Percentiles rank a stretch among this genome's conserved stretches.
Evolutionary conservation across 345 rosid species (phyloP).

Genomic region (Eucalyptus tenuipes): DNA sequence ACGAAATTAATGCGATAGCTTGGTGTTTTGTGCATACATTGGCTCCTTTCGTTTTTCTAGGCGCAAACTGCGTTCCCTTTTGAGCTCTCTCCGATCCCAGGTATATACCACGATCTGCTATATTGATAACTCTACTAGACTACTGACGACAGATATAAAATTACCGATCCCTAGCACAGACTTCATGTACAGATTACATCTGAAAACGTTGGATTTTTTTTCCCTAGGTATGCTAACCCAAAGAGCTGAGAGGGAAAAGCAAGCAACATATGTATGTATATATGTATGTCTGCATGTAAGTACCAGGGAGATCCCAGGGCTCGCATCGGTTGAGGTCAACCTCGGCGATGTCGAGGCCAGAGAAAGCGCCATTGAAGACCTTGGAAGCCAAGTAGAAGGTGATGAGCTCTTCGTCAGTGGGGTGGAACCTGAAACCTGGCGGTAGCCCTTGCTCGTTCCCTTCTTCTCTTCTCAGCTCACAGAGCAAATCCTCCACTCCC

Average conservation of each 20-base stretch:
- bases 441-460: conserved; percentile 67
- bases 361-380: conserved; percentile 60
- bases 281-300: not conserved
- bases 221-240: not conserved
- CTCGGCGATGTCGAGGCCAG: conserved; percentile 70
- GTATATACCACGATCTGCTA: not conserved
- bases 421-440: conserved; percentile 95
- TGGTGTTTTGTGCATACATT: not conserved
- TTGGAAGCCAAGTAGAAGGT: conserved; percentile 86
- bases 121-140: not conserved
- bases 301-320: conserved; percentile 99
- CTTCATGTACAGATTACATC: not conserved
- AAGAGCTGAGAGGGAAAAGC: not conserved
- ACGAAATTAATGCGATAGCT: not conserved
- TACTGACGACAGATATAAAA: not conserved
- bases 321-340: conserved; percentile 92
- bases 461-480: conserved; percentile 58
- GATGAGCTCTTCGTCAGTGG: conserved; percentile 92
- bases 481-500: conserved; percentile 48
- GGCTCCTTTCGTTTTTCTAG: not conserved
- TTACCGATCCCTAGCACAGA: not conserved
- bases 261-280: not conserved
- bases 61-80: not conserved
- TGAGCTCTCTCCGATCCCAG: not conserved
- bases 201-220: not conserved